A percentile compares a stretch with the other conserved stretches of the same genome.
Conservation (phyloP, 306 rosid species). For the Prosopis cineraria region DNA sequence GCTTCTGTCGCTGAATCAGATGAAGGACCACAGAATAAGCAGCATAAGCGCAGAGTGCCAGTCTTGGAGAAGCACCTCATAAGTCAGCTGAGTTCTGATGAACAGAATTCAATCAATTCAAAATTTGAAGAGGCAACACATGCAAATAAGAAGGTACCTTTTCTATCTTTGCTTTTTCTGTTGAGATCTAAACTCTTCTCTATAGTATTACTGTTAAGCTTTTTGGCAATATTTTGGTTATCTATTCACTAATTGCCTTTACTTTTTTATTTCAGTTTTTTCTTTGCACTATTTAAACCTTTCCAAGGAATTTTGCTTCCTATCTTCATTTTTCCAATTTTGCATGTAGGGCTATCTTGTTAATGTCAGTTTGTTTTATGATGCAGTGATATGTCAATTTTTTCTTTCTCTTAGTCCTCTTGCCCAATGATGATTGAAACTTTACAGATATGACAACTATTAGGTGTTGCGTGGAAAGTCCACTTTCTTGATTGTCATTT, state of each 20-base stretch:
- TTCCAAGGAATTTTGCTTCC: not conserved
- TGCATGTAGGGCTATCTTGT: not conserved
- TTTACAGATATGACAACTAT: slow-evolving; percentile 3
- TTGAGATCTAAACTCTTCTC: slow-evolving; percentile 22
- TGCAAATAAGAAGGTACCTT: slow-evolving; percentile 80
- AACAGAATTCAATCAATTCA: slow-evolving; percentile 70
- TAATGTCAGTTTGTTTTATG: slow-evolving; percentile 25
- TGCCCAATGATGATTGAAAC: slow-evolving; percentile 16
- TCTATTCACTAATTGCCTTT: slow-evolving; percentile 8
- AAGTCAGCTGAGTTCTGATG: slow-evolving; percentile 83
- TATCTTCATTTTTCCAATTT: not conserved
- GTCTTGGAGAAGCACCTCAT: slow-evolving; percentile 85
- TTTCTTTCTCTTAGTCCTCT: slow-evolving; percentile 21
- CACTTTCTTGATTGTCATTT: slow-evolving; percentile 27
- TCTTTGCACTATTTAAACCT: slow-evolving; percentile 4
- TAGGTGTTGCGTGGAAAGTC: slow-evolving; percentile 26
- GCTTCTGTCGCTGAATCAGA: slow-evolving; percentile 58
- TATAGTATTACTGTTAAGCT: slow-evolving; percentile 3
- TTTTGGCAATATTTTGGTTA: slow-evolving; percentile 21
- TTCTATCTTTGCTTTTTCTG: slow-evolving; percentile 32
- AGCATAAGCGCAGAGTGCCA: slow-evolving; percentile 72
- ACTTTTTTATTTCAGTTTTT: slow-evolving; percentile 19
- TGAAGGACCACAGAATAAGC: slow-evolving; percentile 56
- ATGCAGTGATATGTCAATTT: slow-evolving; percentile 25
- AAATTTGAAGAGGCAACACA: slow-evolving; percentile 87